Conservation (phyloP, 805 yeast genomes). For the Cyberlindnera suaveolens region DNA sequence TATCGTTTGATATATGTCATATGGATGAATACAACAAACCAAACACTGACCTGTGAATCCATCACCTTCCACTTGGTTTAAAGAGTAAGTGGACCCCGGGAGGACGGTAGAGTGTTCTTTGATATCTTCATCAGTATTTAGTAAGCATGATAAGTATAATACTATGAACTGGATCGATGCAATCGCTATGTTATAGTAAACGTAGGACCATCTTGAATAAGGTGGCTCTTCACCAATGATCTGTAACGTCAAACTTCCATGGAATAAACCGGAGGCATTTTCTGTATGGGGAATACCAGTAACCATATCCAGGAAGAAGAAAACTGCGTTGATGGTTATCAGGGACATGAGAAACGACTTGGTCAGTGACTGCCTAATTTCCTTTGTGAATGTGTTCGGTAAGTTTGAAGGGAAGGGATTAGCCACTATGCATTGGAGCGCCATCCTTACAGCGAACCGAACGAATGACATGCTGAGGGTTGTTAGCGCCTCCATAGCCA, state of each 20-base stretch:
- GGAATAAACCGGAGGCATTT: slow-evolving; percentile 6
- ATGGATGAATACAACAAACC: slow-evolving; percentile 31
- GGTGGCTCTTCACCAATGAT: slow-evolving; percentile 42
- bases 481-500: slow-evolving; percentile 2
- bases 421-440: slow-evolving; percentile 32
- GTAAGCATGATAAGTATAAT: slow-evolving; percentile 25
- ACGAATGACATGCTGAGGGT: slow-evolving; percentile 18
- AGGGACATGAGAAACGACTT: slow-evolving; percentile 25
- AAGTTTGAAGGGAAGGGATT: slow-evolving; percentile 33
- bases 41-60: slow-evolving; percentile 40
- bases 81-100: slow-evolving; percentile 19
- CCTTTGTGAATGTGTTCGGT: slow-evolving; percentile 19
- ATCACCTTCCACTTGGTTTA: slow-evolving; percentile 27
- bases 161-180: slow-evolving; percentile 25
- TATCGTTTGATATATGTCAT: slow-evolving; percentile 21
- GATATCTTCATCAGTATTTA: slow-evolving; percentile 24
- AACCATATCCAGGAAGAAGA: slow-evolving; percentile 31
- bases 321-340: slow-evolving; percentile 18
- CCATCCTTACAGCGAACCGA: slow-evolving; percentile 27
- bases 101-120: slow-evolving; percentile 24
- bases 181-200: slow-evolving; percentile 28
- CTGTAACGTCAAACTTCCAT: slow-evolving; percentile 37
- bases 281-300: slow-evolving; percentile 22
- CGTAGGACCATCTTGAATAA: slow-evolving; percentile 16
- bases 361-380: slow-evolving; percentile 22